Evolutionary conservation across 768 basidiomycete species (phyloP), one percentile per base, ranked within the genome.

Genomic region (Psilocybe azurescens): DNA sequence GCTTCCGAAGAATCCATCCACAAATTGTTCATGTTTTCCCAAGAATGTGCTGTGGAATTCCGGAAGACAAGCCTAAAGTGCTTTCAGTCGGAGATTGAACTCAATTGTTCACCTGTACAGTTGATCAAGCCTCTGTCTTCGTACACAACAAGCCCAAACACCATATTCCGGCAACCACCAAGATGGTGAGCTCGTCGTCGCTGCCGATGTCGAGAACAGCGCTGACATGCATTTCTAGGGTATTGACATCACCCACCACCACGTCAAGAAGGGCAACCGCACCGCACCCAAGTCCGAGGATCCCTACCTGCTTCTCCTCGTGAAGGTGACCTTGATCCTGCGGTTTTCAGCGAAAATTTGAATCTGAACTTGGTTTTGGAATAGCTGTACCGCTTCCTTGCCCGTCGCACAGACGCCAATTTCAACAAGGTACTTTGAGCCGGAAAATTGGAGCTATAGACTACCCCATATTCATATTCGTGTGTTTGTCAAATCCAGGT

Each of bases 251-350:
- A 84, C 85, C 78, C 82, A 84, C 79, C 97, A 99, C 86, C 97
- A 99, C 89, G 96, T 97, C 89, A 97, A 93, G 90, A 98, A 97
- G 87, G 89, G 95, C 70, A 82, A 87, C 74, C 89, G 97, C 67
- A 91, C 92, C 69, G 94, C 94, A 65, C 97, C 97, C 77, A 94
- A 93, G 85, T 97, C 94, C 78, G 94, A 98, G 91, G 97, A 99
- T 80, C 97, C 97, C 16, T 99, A 99, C 83, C 88, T 99, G 71
- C 89, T 97, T 72, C 87, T 99, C 72, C 89, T 99, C 65, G 97
- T 99, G 80, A 99, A 98, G 89, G 96, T 96, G 74, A 63, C 50
- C 30, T 79, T 72, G 46, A 48, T 56, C 53, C 61, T 24, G 24
- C 20, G 39, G n/a, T 44, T 60, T 61, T 58, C 58, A 29, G 38